Conservation (phyloP, 805 yeast genomes). For the Scheffersomyces stipitis region DNA sequence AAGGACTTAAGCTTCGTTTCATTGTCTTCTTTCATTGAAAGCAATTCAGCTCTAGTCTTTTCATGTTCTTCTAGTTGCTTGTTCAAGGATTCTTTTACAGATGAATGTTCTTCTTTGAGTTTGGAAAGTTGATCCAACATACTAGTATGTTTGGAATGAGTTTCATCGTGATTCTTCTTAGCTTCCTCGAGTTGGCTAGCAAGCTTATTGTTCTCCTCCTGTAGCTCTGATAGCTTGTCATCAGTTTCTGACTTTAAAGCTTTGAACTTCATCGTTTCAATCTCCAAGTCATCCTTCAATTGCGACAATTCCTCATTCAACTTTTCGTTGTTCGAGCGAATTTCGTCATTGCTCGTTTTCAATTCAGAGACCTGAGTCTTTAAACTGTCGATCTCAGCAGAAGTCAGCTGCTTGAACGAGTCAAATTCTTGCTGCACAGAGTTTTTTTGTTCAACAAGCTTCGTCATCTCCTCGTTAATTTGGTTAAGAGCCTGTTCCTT, state of each 20-base stretch:
- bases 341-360: not conserved
- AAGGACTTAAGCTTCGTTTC: too few species aligned
- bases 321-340: slow-evolving; percentile 1
- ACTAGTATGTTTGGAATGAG: not conserved
- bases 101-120: slow-evolving; percentile 1
- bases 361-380: slow-evolving; percentile 3
- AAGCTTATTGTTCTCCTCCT: slow-evolving; percentile 3
- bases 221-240: slow-evolving; percentile 2
- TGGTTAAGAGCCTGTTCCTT: slow-evolving; percentile 14
- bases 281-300: slow-evolving; percentile 1
- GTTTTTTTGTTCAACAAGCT: slow-evolving; percentile 4
- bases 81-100: slow-evolving; percentile 1
- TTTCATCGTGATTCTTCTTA: not conserved
- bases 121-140: not conserved
- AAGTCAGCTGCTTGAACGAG: not conserved
- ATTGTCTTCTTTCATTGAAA: too few species aligned
- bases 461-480: slow-evolving; percentile 9
- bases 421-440: slow-evolving; percentile 4
- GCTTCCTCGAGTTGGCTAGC: slow-evolving; percentile 1
- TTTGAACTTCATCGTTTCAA: slow-evolving; percentile 1
- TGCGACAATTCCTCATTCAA: slow-evolving; percentile 3
- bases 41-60: too few species aligned
- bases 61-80: slow-evolving; percentile 3
- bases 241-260: slow-evolving; percentile 6
- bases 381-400: slow-evolving; percentile 1